Evolutionary conservation across 2,329 filamentous ascomycete genomes (phyloP).

Genomic region (Fusarium succisae): DNA sequence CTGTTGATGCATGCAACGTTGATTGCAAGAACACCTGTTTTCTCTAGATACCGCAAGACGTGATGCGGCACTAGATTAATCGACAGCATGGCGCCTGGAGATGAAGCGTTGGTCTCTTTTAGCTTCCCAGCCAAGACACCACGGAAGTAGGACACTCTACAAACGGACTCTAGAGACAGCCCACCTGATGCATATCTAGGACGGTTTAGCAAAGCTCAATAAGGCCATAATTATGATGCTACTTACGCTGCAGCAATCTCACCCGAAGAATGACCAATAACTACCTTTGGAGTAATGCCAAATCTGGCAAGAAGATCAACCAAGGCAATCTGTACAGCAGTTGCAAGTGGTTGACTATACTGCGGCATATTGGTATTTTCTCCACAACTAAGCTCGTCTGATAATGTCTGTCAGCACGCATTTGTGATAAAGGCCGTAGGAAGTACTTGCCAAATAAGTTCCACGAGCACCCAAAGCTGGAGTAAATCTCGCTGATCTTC

Average conservation of each 20-base stretch:
- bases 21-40: background rate
- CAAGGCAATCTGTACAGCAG: conserved; percentile 57
- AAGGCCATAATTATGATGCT: no score
- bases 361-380: conserved; percentile 49
- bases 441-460: background rate
- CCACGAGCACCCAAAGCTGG: background rate
- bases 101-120: conserved; percentile 25
- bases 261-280: conserved; percentile 56
- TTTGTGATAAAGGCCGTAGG: rapidly evolving
- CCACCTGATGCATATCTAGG: background rate
- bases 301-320: conserved; percentile 53
- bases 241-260: conserved; percentile 60
- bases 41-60: background rate
- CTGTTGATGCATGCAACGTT: conserved; percentile 58
- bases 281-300: conserved; percentile 48
- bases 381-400: background rate
- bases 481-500: background rate
- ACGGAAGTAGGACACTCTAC: conserved; percentile 59
- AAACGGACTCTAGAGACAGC: conserved; percentile 30
- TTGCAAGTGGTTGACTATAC: conserved; percentile 53
- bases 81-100: conserved; percentile 40
- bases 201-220: no score
- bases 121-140: conserved; percentile 42
- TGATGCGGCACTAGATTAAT: conserved; percentile 17
- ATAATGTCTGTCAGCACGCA: rapidly evolving